Percentiles rank a stretch among this genome's conserved stretches.
These are phyloP conservation scores for Paecilomyces niveus DNA, from an alignment of 2,329 filamentous ascomycete genomes.

Conservation along the genomic window DNA sequence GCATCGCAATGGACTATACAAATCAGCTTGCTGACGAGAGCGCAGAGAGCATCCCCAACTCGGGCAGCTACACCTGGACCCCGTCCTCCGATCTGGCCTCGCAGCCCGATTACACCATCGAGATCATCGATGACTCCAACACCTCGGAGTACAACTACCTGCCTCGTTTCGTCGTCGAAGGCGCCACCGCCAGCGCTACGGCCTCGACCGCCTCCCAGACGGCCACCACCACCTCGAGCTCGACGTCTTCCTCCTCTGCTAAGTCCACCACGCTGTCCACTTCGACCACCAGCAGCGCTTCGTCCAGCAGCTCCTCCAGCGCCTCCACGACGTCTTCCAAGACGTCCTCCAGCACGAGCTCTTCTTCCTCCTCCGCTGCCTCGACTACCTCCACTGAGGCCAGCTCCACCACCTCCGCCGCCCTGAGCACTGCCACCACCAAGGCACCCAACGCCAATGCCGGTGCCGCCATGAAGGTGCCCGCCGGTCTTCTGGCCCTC, in stretches of 20 bases:
- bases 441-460: conserved; percentile 23
- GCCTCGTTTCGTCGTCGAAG: conserved; percentile 44
- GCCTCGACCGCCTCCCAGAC: conserved; percentile 15
- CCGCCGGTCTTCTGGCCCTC: conserved; percentile 27
- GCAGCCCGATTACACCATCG: conserved; percentile 45
- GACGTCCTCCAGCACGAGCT: conserved; percentile 16
- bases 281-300: conserved; percentile 10
- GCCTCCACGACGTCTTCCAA: conserved; percentile 14
- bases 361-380: conserved; percentile 13
- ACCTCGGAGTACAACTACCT: conserved; percentile 44
- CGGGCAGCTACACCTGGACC: conserved; percentile 43
- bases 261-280: conserved; percentile 14
- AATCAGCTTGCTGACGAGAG: background rate
- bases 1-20: background rate
- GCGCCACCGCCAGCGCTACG: conserved; percentile 33
- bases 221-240: conserved; percentile 12
- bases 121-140: conserved; percentile 45
- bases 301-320: conserved; percentile 7
- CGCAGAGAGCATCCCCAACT: conserved; percentile 42
- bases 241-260: conserved; percentile 10
- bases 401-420: conserved; percentile 15
- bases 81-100: conserved; percentile 34
- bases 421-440: conserved; percentile 6
- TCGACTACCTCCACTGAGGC: conserved; percentile 14
- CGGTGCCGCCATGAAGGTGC: conserved; percentile 24